These are phyloP conservation scores for Sphenostylis stenocarpa DNA, from an alignment of 306 rosid species.

Conservation along the genomic window DNA sequence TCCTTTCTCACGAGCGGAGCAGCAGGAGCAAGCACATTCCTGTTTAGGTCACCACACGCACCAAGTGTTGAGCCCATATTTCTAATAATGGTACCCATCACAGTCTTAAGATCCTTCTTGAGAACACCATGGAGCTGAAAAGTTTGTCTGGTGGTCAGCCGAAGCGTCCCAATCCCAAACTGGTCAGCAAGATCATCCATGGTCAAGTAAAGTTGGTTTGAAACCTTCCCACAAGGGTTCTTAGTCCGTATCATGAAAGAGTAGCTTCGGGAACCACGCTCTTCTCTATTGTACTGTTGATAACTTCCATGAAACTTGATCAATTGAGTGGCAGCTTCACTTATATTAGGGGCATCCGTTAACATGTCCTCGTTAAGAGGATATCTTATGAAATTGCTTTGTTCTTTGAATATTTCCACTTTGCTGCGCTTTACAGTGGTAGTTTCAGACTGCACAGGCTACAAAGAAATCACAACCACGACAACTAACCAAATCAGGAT, in stretches of 20 bases:
- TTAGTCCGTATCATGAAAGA: constrained; percentile 98
- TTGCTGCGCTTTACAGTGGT: constrained; percentile 82
- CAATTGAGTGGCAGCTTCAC: constrained; percentile 88
- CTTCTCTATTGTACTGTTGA: constrained; percentile 91
- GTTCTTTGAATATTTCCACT: constrained; percentile 95
- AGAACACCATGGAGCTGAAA: constrained; percentile 96
- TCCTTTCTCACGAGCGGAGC: constrained; percentile 80
- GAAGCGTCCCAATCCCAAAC: constrained; percentile 96
- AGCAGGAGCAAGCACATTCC: constrained; percentile 99
- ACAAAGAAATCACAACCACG: constrained; percentile 24
- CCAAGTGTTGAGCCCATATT: constrained; percentile 95
- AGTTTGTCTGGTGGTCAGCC: constrained; percentile 93
- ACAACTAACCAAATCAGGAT: neutral
- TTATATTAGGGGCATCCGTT: constrained; percentile 83
- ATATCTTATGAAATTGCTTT: constrained; percentile 83
- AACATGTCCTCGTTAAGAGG: constrained; percentile 92
- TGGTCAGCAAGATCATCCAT: constrained; percentile 99
- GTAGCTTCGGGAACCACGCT: constrained; percentile 76
- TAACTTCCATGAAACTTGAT: constrained; percentile 98
- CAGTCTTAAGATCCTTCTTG: constrained; percentile 89
- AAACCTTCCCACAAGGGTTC: constrained; percentile 92
- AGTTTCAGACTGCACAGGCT: constrained; percentile 68
- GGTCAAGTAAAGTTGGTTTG: constrained; percentile 87
- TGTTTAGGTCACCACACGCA: constrained; percentile 94
- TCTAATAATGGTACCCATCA: constrained; percentile 76